phyloP scores from a whole-genome alignment of 139 green algal species.

The Auxenochlorella pyrenoidosa region DNA sequence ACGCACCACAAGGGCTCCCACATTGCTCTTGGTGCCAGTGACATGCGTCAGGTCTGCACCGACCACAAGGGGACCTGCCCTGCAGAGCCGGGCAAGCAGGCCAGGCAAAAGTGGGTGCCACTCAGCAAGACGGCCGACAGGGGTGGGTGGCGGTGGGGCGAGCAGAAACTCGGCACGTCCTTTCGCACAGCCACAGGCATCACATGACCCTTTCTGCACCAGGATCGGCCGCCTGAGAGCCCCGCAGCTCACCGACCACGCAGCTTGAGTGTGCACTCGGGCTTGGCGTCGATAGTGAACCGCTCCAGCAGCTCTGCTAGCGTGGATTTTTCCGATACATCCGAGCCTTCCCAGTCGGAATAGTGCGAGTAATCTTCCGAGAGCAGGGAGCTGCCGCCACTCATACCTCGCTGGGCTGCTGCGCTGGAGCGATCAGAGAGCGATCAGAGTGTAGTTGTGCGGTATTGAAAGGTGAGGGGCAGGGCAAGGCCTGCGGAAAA shows the following conservation, averaged over 20 bases:
- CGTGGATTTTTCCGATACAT: not conserved
- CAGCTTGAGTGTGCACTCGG: slow-evolving; percentile 44
- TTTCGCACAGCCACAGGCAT: no score
- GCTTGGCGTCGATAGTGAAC: slow-evolving; percentile 44
- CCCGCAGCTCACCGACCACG: slow-evolving; percentile 14
- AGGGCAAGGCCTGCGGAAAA: no score
- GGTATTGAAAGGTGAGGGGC: no score
- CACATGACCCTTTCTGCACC: not conserved
- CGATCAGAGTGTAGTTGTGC: no score
- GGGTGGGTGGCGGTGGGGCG: not conserved
- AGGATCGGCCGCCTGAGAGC: not conserved
- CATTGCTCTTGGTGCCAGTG: not conserved
- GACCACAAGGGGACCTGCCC: slow-evolving; percentile 18
- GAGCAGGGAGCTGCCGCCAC: not conserved
- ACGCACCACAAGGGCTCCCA: slow-evolving; percentile 38
- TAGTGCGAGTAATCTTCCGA: not conserved
- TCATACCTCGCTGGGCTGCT: not conserved
- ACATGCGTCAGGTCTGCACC: slow-evolving; percentile 32
- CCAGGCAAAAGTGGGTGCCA: not conserved
- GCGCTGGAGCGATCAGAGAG: not conserved
- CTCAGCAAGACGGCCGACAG: not conserved
- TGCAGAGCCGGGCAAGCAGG: slow-evolving; percentile 1
- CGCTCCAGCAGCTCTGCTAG: slow-evolving; percentile 40
- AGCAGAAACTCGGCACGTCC: not conserved
- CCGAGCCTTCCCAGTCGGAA: not conserved